Evolutionary conservation across 1,139 yeast genomes (phyloP), one percentile per base, ranked within the genome.

Genomic region (Wickerhamomyces sp.): DNA sequence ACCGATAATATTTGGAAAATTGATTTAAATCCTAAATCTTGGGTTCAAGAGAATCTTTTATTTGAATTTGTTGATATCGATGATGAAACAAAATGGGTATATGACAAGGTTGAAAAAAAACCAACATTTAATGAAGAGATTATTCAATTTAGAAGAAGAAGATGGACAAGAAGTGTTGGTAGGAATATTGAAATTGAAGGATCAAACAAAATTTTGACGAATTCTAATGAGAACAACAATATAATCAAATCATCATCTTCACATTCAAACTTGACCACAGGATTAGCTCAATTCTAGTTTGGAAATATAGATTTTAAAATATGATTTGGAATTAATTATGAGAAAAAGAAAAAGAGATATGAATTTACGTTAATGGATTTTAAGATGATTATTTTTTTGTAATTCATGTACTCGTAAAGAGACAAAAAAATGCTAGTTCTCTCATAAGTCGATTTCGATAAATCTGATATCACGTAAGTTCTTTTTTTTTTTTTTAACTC

Each of bases 31-130:
- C 85, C 85, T 0, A 62, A 64, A 33, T 60, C 56, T 6, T 85
- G 93, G 93, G 84, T 81, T 2, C 65, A 65, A 37, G 53, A 60
- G 0, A 74, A 76, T 45, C 66, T 73, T 34, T 67, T 84, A 39
- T 58, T 34, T 7, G 40, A 79, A 50, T 63, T 79, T 42, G 80
- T 83, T 10, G 71, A 69, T 38, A 70, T 82, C 34, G 91, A 84
- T 62, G 69, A 75, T 34, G 88, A 79, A 45, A 84, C 83, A 39
- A 85, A 85, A 63, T 85, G 93, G 93, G 90, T 83, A 18, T 85
- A 85, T 60, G 94, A 85, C 61, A 61, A 63, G 13, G 57, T 51
- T 41, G 53, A 59, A n/a, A 56, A 52, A 5, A n/a, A n/a, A n/a
- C n/a, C n/a, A n/a, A 18, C 23, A 18, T 18, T 5, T 5, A 18